Percentiles rank a stretch among this genome's conserved stretches.
phyloP scores from a whole-genome alignment of 441 rosid genomes.

The Viola pubescens region DNA sequence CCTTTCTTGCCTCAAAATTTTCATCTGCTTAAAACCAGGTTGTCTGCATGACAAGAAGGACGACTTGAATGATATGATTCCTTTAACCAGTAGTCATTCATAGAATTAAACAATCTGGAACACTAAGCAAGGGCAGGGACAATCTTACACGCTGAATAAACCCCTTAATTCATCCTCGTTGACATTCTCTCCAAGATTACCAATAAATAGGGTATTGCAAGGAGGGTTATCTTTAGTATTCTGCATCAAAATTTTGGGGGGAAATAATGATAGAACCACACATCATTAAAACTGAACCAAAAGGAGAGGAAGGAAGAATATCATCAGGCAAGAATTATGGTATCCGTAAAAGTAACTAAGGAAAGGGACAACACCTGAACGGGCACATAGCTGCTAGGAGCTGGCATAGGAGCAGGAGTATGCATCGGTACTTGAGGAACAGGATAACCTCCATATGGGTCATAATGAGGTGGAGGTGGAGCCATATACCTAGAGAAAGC shows the following conservation, averaged over 20 bases:
- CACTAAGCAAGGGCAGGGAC: conserved; percentile 18
- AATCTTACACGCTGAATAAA: conserved; percentile 71
- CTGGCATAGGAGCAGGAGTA: conserved; percentile 55
- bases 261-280: conserved; percentile 1
- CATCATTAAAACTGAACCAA: neutral
- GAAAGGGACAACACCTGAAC: conserved; percentile 59
- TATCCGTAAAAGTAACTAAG: neutral
- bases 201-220: conserved; percentile 93
- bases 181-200: conserved; percentile 91
- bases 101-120: neutral
- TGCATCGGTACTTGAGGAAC: conserved; percentile 81
- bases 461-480: conserved; percentile 86
- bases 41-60: conserved; percentile 50
- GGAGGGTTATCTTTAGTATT: conserved; percentile 96
- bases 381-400: conserved; percentile 92
- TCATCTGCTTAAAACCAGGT: conserved; percentile 98
- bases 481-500: conserved; percentile 68
- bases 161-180: conserved; percentile 94
- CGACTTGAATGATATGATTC: conserved; percentile 13
- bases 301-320: neutral
- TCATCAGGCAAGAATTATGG: neutral
- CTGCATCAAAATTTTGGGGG: conserved; percentile 33
- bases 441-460: conserved; percentile 80
- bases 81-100: conserved; percentile 9
- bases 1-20: conserved; percentile 89